phyloP scores from a whole-genome alignment of 352 stramenopile genomes.

The Aphanomyces euteiches region DNA sequence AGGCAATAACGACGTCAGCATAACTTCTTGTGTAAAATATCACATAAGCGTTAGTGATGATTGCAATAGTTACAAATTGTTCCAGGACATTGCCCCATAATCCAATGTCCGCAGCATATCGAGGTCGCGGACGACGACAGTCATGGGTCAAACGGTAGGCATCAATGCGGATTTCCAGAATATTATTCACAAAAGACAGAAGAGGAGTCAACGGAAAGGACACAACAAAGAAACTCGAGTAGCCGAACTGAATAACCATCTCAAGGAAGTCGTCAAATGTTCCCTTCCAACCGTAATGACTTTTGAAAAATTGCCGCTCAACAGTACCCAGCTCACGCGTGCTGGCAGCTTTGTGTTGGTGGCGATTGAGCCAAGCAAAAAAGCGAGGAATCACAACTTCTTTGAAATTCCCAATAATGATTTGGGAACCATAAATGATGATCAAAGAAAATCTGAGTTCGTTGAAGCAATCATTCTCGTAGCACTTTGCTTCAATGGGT shows the following conservation, averaged over 20 bases:
- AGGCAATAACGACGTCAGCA: conserved; percentile 1
- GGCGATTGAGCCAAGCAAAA: conserved; percentile 68
- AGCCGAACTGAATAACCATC: conserved; percentile 86
- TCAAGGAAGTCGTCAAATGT: conserved; percentile 94
- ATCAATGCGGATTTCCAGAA: conserved; percentile 90
- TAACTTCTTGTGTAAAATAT: conserved; percentile 90
- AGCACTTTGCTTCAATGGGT: conserved; percentile 51
- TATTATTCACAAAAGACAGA: conserved; percentile 90
- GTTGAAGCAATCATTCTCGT: conserved; percentile 73
- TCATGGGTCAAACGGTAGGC: conserved; percentile 81
- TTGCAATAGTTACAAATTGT: conserved; percentile 84
- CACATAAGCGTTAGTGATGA: conserved; percentile 91
- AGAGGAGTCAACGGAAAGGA: conserved; percentile 91
- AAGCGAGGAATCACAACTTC: conserved; percentile 71
- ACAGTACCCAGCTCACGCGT: conserved; percentile 43
- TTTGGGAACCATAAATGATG: conserved; percentile 87
- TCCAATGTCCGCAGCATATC: conserved; percentile 83
- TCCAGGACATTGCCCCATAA: conserved; percentile 91
- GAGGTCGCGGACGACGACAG: conserved; percentile 72
- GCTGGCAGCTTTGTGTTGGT: conserved; percentile 53
- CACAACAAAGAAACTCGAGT: conserved; percentile 87
- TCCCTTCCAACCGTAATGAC: conserved; percentile 75
- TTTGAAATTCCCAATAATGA: conserved; percentile 77
- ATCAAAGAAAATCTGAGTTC: conserved; percentile 89
- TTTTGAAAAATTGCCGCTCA: conserved; percentile 72